Base-by-base conservation (phyloP, 306 rosid genomes). In the Rubus idaeus region DNA sequence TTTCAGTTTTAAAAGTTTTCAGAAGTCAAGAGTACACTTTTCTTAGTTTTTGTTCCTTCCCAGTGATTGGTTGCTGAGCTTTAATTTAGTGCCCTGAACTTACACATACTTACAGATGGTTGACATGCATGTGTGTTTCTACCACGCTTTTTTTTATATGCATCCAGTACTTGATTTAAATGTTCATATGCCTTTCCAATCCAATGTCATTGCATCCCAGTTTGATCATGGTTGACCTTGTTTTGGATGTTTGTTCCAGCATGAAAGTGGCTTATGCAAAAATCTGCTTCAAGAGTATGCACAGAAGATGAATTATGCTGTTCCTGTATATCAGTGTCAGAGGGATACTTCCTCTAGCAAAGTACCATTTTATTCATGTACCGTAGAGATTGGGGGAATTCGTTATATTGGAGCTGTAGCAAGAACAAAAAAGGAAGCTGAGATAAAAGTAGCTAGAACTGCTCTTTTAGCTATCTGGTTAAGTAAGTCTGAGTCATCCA, bases 261-360 rank as follows among this genome's bases (percentile, higher is more conserved):
- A 90, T 78, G 97, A 95, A 84, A 92, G 95, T 52, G 98, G 98
- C 85, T 79, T 95, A 4, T 95, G 98, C 97, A 95, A 95, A 86
- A 95, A 95, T 86, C 88, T 95, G 82, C 98, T 95, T 65, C 98
- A 95, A 86, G 98, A 95, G 80, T 95, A 92, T 82, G 97, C 98
- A 5, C 98, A 95, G 81, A 95, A 95, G 88, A 95, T 90, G 98
- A 95, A 89, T 78, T 95, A 85, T 77, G 97, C 98, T 35, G 90
- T 92, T 83, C 98, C 98, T 17, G 41, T 77, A 55, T 95, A 95
- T 84, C 84, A 76, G 65, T 89, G 93, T 84, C 84, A 79, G 82
- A 89, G 81, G 85, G 97, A 87, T 56, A 92, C 87, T 66, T 75
- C 82, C 60, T 82, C 91, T 3, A 86, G 91, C 62, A 84, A 89